Evolutionary conservation across 2,329 filamentous ascomycete species (phyloP).

Genomic region (Venturia oleaginea): DNA sequence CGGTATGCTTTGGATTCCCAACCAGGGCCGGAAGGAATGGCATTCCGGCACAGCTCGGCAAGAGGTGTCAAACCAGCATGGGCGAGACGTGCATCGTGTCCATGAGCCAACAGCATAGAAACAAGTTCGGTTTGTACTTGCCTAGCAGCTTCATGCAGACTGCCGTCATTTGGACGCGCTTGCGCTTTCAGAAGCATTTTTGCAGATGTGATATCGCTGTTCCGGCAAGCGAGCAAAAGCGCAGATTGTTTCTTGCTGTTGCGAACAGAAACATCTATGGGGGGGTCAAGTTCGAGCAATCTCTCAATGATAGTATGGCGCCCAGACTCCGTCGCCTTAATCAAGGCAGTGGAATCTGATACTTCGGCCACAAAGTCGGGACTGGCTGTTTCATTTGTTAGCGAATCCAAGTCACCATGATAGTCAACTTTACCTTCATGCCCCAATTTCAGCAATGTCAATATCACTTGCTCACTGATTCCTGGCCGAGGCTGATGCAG

Average conservation of each 20-base stretch:
- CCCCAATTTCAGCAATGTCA: slow-evolving; percentile 5
- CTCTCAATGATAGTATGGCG: slow-evolving; percentile 4
- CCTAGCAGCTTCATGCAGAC: slow-evolving; percentile 5
- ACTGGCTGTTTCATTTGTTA: not conserved
- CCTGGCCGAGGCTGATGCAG: slow-evolving; percentile 4
- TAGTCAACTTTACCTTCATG: slow-evolving; percentile 2
- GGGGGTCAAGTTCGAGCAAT: not conserved
- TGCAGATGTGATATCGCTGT: not conserved
- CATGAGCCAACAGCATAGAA: not conserved
- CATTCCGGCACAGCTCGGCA: slow-evolving; percentile 9
- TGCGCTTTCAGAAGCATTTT: not conserved
- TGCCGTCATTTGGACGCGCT: slow-evolving; percentile 12
- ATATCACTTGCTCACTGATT: not conserved
- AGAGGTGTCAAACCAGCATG: slow-evolving; percentile 10
- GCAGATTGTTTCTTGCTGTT: slow-evolving; percentile 2
- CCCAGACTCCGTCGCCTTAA: not conserved
- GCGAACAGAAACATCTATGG: not conserved
- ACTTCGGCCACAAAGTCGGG: not conserved
- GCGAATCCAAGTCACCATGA: not conserved
- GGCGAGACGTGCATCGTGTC: slow-evolving; percentile 3
- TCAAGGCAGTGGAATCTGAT: slow-evolving; percentile 1
- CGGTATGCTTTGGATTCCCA: slow-evolving; percentile 5
- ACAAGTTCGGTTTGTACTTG: not conserved
- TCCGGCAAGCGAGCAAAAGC: not conserved
- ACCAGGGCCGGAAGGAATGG: not conserved